A percentile compares a stretch with the other conserved stretches of the same genome.
These are phyloP conservation scores for Leccinum subgranulosum DNA, from an alignment of 768 basidiomycete genomes.

Conservation along the genomic window DNA sequence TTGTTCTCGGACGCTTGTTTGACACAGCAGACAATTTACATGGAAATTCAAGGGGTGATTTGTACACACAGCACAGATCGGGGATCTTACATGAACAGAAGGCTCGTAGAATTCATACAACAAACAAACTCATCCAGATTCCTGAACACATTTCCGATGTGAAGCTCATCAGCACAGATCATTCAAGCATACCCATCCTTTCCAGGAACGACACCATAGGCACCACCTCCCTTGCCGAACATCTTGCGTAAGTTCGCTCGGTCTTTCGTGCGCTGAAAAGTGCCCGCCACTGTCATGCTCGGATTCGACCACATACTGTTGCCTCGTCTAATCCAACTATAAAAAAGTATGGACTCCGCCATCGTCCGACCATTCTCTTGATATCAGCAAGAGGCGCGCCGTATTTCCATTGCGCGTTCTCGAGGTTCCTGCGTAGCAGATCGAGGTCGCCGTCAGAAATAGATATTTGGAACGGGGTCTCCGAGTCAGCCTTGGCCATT, in stretches of 20 bases:
- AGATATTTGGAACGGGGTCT: slow-evolving; percentile 45
- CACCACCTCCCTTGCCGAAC: slow-evolving; percentile 52
- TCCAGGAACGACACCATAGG: slow-evolving; percentile 45
- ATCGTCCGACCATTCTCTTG: slow-evolving; percentile 44
- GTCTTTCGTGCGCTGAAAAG: slow-evolving; percentile 53
- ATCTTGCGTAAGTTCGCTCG: slow-evolving; percentile 50
- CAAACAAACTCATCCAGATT: neutral
- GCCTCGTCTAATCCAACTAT: neutral
- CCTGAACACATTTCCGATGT: neutral
- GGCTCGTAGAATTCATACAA: neutral
- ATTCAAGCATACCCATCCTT: slow-evolving; percentile 38
- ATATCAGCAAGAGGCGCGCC: slow-evolving; percentile 50
- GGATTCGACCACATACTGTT: slow-evolving; percentile 42
- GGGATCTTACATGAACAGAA: neutral
- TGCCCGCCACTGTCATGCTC: slow-evolving; percentile 54
- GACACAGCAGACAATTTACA: neutral
- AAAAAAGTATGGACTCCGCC: slow-evolving; percentile 44
- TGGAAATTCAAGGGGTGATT: neutral
- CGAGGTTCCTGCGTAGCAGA: slow-evolving; percentile 44
- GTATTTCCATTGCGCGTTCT: slow-evolving; percentile 48
- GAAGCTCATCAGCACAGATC: neutral
- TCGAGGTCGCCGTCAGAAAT: slow-evolving; percentile 42
- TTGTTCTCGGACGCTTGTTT: neutral
- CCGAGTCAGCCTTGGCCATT: too few species aligned
- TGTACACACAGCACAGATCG: neutral